These are phyloP conservation scores for Scedosporium boydii DNA, from an alignment of 2,329 filamentous ascomycete species.

Conservation along the genomic window DNA sequence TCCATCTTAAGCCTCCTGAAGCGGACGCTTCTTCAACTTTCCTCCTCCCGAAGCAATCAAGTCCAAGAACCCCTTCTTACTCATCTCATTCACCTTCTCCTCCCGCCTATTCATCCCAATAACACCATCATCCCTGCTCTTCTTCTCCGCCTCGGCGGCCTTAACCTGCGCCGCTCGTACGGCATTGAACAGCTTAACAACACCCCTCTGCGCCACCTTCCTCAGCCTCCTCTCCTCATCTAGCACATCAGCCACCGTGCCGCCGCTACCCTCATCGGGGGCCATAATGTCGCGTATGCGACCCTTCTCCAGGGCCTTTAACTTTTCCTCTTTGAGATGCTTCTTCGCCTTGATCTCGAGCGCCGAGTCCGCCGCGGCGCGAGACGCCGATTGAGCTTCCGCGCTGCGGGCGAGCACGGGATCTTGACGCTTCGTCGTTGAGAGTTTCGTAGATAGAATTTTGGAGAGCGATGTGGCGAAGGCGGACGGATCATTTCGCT, in stretches of 20 bases:
- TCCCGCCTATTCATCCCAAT: constrained; percentile 72
- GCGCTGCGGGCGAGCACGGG: constrained; percentile 84
- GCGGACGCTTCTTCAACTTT: constrained; percentile 45
- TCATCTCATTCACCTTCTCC: constrained; percentile 91
- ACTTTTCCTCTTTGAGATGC: constrained; percentile 73
- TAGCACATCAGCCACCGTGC: constrained; percentile 43
- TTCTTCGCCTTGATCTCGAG: constrained; percentile 74
- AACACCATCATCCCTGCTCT: constrained; percentile 60
- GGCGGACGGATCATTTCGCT: constrained; percentile 83
- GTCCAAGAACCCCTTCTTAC: constrained; percentile 91
- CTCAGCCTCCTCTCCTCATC: constrained; percentile 72
- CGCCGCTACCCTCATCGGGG: constrained; percentile 14
- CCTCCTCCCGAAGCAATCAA: constrained; percentile 64
- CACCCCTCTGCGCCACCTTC: constrained; percentile 86
- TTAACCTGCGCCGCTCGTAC: constrained; percentile 88
- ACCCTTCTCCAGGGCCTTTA: constrained; percentile 71
- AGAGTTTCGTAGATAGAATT: constrained; percentile 83
- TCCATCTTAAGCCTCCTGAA: constrained; percentile 43
- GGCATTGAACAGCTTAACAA: constrained; percentile 93
- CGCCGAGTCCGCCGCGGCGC: constrained; percentile 62
- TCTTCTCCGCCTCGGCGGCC: constrained; percentile 66
- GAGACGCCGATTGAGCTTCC: constrained; percentile 61
- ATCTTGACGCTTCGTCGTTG: constrained; percentile 70
- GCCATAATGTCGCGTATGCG: constrained; percentile 74
- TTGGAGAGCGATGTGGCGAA: constrained; percentile 92